Evolutionary conservation across 2,329 filamentous ascomycete genomes (phyloP).

Genomic region (Fonsecaea pugnacius): DNA sequence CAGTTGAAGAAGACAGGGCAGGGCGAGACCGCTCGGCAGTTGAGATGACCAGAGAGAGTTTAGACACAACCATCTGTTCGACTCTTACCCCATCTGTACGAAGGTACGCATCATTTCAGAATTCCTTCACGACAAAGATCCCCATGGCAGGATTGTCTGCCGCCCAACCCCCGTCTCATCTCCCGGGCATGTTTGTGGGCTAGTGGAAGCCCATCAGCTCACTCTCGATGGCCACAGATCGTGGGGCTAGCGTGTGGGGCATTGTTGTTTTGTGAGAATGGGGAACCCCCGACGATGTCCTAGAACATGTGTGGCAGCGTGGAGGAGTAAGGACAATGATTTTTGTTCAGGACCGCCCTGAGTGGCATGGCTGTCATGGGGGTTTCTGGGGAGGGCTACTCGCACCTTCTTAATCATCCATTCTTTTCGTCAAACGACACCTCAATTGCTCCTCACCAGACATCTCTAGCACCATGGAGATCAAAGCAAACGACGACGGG

Average conservation of each 20-base stretch:
- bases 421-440: constrained; percentile 7
- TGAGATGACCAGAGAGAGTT: constrained; percentile 11
- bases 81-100: constrained; percentile 15
- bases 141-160: constrained; percentile 2
- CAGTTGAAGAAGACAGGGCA: background rate
- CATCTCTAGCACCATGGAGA: constrained; percentile 19
- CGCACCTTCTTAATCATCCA: constrained; percentile 19
- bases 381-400: constrained; percentile 11
- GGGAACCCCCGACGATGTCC: constrained; percentile 14
- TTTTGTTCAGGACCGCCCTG: constrained; percentile 16
- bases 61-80: constrained; percentile 8
- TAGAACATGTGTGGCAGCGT: constrained; percentile 18
- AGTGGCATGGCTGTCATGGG: constrained; percentile 13
- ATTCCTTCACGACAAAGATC: constrained; percentile 14
- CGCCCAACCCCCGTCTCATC: constrained; percentile 3
- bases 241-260: constrained; percentile 29
- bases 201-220: constrained; percentile 12
- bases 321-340: constrained; percentile 20
- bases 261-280: constrained; percentile 22
- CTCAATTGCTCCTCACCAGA: constrained; percentile 6
- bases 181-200: constrained; percentile 10
- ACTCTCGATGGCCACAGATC: constrained; percentile 16
- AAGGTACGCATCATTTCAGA: background rate
- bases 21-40: constrained; percentile 22
- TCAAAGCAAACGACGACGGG: constrained; percentile 21